Conservation (phyloP, 192 early-diverging fungal species). For the Anaeromyces robustus region DNA sequence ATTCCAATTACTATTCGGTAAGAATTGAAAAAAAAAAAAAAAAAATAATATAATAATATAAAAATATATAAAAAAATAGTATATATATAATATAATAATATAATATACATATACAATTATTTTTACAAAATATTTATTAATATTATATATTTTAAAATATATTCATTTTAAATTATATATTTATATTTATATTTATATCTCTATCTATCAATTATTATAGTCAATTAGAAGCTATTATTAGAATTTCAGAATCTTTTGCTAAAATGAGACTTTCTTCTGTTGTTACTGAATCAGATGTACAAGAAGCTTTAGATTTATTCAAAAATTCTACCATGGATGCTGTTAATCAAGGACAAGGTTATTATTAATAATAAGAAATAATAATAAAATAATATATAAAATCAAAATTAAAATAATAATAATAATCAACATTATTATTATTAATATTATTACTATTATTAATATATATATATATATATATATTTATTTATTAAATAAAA, state of each 20-base stretch:
- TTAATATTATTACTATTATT: conserved; percentile 1
- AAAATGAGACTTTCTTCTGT: conserved; percentile 78
- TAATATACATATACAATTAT: too few relatives aligned
- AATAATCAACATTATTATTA: background rate
- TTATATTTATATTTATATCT: too few relatives aligned
- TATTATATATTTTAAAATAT: too few relatives aligned
- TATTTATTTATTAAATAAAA: background rate
- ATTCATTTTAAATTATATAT: too few relatives aligned
- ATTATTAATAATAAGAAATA: background rate
- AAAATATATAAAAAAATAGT: too few relatives aligned
- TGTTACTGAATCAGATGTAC: conserved; percentile 78
- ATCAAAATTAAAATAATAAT: too few relatives aligned
- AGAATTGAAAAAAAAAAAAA: background rate
- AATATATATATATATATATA: background rate
- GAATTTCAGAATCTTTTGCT: conserved; percentile 93
- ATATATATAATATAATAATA: too few relatives aligned
- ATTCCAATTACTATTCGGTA: conserved; percentile 93
- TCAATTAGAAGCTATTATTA: conserved; percentile 96
- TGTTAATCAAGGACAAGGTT: conserved; percentile 73
- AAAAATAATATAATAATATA: too few relatives aligned
- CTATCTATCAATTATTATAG: conserved; percentile 9
- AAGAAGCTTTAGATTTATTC: conserved; percentile 95
- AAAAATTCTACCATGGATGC: conserved; percentile 96
- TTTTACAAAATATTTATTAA: too few relatives aligned
- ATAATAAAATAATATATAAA: too few relatives aligned